Evolutionary conservation across 805 yeast genomes (phyloP), one percentile per base, ranked within the genome.

Genomic region (Saccharomycopsis babjevae): DNA sequence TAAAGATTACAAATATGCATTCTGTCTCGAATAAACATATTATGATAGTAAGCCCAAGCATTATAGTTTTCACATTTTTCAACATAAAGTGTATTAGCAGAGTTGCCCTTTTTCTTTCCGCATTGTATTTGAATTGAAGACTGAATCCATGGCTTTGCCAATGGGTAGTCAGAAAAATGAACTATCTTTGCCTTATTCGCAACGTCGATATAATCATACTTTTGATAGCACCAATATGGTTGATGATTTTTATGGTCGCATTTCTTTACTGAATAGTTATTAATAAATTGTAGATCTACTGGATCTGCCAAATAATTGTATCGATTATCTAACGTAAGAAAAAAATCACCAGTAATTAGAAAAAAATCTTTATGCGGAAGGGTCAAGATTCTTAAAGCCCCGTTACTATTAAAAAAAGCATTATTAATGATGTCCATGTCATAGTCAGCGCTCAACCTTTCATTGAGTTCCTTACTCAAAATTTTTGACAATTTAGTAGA

Each of bases 111-210:
- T 15, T 28, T 20, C 38, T n/a, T 43, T 10, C 46, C 54, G 30
- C 65, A 63, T n/a, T 38, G 28, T 3, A 63, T 50, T 42, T 58
- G 39, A 18, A 58, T 43, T 18, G 54, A 46, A 25, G 55, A 50
- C 50, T 63, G 64, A 10, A 67, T 68, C 90, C 90, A 85, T 4
- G 89, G 90, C 67, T 86, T 85, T 0, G 84, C 82, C 6, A 84
- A 70, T 5, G 90, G 90, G 40, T 78, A 77, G 67, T 86, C 91
- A 2, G 86, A 81, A 69, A 81, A 86, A 68, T 86, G 91, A 34
- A 84, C 68, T 59, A 82, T 73, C 66, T 77, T 79, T 5, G 78
- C 69, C 10, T 57, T 32, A 8, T 59, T 54, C 10, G 39, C 25
- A 68, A 6, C 67, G 63, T 7, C 72, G 62, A 15, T 70, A 78